These are phyloP conservation scores for Colletotrichum sp. DNA, from an alignment of 2,329 filamentous ascomycete genomes.

Conservation along the genomic window DNA sequence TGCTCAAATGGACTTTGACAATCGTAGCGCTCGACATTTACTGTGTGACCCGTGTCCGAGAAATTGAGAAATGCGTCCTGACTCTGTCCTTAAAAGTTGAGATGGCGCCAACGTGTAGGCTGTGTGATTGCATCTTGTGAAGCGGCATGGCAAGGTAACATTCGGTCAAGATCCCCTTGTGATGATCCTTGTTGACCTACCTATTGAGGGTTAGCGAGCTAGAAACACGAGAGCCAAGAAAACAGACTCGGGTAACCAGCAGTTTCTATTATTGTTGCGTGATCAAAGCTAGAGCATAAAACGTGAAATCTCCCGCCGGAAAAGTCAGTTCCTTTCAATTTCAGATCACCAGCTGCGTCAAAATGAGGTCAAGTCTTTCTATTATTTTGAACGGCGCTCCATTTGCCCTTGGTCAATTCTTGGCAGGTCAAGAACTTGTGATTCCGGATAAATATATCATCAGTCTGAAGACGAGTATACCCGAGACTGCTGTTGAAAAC, in stretches of 20 bases:
- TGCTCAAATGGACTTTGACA: background rate
- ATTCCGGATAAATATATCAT: background rate
- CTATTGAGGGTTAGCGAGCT: background rate
- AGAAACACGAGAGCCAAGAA: background rate
- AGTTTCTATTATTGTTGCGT: background rate
- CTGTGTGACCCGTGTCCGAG: background rate
- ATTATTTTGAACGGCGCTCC: background rate
- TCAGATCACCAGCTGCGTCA: background rate
- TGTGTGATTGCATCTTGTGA: background rate
- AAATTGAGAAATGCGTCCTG: background rate
- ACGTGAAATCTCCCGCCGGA: background rate
- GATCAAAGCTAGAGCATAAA: background rate
- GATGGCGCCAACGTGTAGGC: background rate
- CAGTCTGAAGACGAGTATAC: constrained; percentile 25
- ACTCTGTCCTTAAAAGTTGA: background rate
- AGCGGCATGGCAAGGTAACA: background rate
- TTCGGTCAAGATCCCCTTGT: background rate
- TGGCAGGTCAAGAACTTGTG: background rate
- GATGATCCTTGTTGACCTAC: background rate
- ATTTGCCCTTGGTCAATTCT: background rate
- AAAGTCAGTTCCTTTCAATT: background rate
- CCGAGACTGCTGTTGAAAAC: constrained; percentile 31
- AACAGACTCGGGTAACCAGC: background rate
- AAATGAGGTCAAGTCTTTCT: background rate
- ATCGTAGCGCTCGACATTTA: background rate